Evolutionary conservation across 2,329 filamentous ascomycete species (phyloP), one percentile per base, ranked within the genome.

Genomic region (Colletotrichum liaoningense): DNA sequence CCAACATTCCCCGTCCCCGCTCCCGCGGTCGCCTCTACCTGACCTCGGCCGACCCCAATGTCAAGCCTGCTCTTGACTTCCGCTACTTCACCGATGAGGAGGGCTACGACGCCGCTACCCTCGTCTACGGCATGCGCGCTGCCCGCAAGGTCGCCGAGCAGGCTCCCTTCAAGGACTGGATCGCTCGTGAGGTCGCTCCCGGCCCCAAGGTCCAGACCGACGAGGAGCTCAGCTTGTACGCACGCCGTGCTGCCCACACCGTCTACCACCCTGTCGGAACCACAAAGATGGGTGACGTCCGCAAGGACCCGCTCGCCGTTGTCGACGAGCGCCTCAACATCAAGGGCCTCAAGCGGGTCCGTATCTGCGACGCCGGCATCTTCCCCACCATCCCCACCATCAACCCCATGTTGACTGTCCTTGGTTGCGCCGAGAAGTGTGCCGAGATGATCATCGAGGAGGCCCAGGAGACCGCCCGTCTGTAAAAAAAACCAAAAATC

Each of bases 371-470:
- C 75, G 81, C 82, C 12, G 94, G 95, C 78, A 90, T 97, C 63
- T 97, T 97, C 87, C 95, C 95, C 0, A 93, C 93, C 74, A 97
- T 97, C 91, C 88, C 93, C 58, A 93, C 90, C 67, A 93, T 97
- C 81, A 97, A 97, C 86, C 95, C 94, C 72, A 97, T 97, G 95
- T 86, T 97, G 80, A 98, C 95, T 1, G 95, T 97, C 5, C 83
- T 97, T 80, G 93, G 91, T 66, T 90, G 97, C 78, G 95, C 94
- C 8, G 95, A 98, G 89, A 89, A 93, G 70, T 93, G 91, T 6
- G 95, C 95, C 0, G 95, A 98, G 87, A 83, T 98, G 81, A 93
- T 98, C 80, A 93, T 93, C 35, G 88, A 92, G 80, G 91, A 94
- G 76, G 93, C 74, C 42, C 67, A 74, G 68, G 74, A 73, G 60